A percentile compares a stretch with the other conserved stretches of the same genome.
These are phyloP conservation scores for Beta macrorhiza DNA, from an alignment of 179 eudicot species.

Conservation along the genomic window DNA sequence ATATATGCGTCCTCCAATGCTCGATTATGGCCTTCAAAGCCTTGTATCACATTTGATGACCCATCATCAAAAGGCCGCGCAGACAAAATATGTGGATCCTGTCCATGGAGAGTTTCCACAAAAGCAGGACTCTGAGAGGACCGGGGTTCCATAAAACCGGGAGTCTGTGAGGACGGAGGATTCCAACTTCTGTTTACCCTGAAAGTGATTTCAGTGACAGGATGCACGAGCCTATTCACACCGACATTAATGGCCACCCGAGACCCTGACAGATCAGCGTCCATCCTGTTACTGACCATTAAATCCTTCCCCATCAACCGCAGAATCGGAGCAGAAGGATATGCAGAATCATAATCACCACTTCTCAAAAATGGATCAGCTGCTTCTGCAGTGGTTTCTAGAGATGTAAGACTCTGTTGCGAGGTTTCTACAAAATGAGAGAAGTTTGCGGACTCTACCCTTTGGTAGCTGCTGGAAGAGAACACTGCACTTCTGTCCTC, in stretches of 20 bases:
- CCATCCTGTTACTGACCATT: conserved; percentile 62
- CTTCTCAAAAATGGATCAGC: conserved; percentile 14
- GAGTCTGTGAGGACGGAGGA: conserved; percentile 5
- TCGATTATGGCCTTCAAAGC: not conserved
- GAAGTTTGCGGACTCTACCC: conserved; percentile 22
- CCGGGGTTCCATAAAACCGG: not conserved
- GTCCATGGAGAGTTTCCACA: conserved; percentile 14
- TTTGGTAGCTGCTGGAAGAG: conserved; percentile 23
- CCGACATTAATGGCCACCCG: conserved; percentile 16
- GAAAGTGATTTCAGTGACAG: conserved; percentile 18
- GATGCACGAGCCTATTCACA: conserved; percentile 15
- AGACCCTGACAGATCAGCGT: conserved; percentile 28
- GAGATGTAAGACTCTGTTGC: conserved; percentile 22
- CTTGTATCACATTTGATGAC: conserved; percentile 18
- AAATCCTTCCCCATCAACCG: conserved; percentile 90
- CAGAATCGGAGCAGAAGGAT: conserved; percentile 60
- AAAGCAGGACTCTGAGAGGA: not conserved
- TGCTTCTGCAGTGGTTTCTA: conserved; percentile 27
- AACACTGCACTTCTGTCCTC: conserved; percentile 13
- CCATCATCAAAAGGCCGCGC: conserved; percentile 24
- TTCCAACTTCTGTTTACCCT: conserved; percentile 21
- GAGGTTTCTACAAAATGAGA: conserved; percentile 26
- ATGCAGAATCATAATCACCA: conserved; percentile 34
- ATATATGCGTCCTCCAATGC: conserved; percentile 16
- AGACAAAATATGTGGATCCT: conserved; percentile 23